Evolutionary conservation across 2,329 filamentous ascomycete genomes (phyloP), one percentile per base, ranked within the genome.

Genomic region (Monilinia fructigena): DNA sequence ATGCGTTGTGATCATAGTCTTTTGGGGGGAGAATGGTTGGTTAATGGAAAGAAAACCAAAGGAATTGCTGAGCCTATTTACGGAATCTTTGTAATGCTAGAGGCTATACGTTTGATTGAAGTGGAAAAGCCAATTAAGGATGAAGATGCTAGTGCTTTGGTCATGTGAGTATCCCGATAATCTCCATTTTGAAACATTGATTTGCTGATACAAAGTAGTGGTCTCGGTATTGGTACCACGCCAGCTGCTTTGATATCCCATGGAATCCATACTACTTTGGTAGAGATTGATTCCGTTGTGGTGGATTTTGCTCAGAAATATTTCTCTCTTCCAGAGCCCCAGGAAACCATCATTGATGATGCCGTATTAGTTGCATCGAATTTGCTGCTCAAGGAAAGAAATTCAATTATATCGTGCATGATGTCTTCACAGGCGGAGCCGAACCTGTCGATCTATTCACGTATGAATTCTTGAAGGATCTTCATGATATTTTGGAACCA

Each of bases 381-480:
- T 63, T 75, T 58, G 80, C 80, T 65, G 74, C 78, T 61, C 55
- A 72, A 67, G 71, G 70, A 23, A 67, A 81, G 56, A 81, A 81
- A 38, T 99, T 90, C 77, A 89, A 97, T 79, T 98, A 97, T 80
- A 95, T 99, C 74, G 84, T 99, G 64, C 95, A 99, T 77, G 95
- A 99, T 72, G 95, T 99, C 31, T 99, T 99, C 77, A 99, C 95
- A 0, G 95, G 95, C 31, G 95, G 95, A 63, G 93, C 93, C 0
- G 95, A 98, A 77, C 95, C 95, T 0, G 86, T 93, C 3, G 82
- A 88, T 10, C 85, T 99, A 10, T 99, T 99, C 78, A 98, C 93
- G 0, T 77, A 88, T 6, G 89, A 95, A 72, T 98, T 99, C 74
- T 79, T 99, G 54, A 78, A 84, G 63, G 86, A 89, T 6, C 81